Base-by-base conservation (phyloP, 2,329 filamentous ascomycete genomes). In the Colletotrichum sp. region DNA sequence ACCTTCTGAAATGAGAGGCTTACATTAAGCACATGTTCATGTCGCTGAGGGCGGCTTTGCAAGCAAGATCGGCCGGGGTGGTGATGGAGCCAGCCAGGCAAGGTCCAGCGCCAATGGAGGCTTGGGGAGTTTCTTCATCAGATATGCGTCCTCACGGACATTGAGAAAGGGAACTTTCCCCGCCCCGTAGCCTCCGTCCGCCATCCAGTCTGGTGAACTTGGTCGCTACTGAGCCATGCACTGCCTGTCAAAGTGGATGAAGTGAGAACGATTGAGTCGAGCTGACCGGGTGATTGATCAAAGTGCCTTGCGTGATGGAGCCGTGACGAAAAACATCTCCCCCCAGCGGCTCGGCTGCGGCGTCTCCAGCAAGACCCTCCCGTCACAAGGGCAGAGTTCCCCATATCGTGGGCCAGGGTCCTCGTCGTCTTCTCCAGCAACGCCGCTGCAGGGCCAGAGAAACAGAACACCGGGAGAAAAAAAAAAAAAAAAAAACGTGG, bases 21-120 rank as follows among this genome's bases (percentile, higher is more conserved):
- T 72, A 69, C 68, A 75, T 63, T 13, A 67, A 63, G 72, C 72
- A 63, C 68, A 75, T 75, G 72, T 60, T 36, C 32, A 32, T 38
- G 69, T 34, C 57, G 32, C 30, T 32, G 9, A 34, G 8, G 24
- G 26, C n/a, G 52, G 36, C n/a, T 28, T 55, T 16, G 30, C 30
- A 24, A 32, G 24, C 36, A 30, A 43, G 34, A 38, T 32, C 8
- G 63, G 34, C 36, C n/a, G 36, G 52, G 52, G 48, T 66, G 30
- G 13, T 67, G 52, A 66, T 75, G 66, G 65, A 63, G 57, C 58
- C 69, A 73, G 65, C 38, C 30, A 24, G 61, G 13, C 52, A n/a
- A 52, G 24, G 21, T 55, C 18, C 12, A 34, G 21, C 16, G 28
- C 43, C n/a, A 63, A 63, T 63, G 10, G 18, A 63, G 30, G 16